Evolutionary conservation across 2,329 filamentous ascomycete species (phyloP), one percentile per base, ranked within the genome.

Genomic region (Colletotrichum sp.): DNA sequence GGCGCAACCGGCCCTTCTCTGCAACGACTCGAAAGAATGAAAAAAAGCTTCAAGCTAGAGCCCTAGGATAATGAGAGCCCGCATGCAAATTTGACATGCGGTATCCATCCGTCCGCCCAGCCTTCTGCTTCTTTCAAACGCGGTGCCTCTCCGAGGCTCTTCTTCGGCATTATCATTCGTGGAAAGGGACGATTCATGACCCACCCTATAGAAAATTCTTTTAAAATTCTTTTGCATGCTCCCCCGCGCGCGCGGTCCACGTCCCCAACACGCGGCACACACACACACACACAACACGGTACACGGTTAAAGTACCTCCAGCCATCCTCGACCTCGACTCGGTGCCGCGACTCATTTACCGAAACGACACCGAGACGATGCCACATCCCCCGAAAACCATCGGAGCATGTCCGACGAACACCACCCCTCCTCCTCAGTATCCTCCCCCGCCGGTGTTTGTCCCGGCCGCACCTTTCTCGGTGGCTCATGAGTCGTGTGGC

Each of bases 401-500:
- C 68, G 68, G 68, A 63, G 24, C n/a, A 21, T 24, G 55, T 63
- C 55, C 68, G 68, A 70, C 28, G 34, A 49, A 52, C 68, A 13
- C 39, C 34, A 34, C 68, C 59, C 52, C 55, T n/a, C 28, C 30
- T n/a, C 24, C 64, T 26, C 18, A 7, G 1, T 13, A 12, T 59
- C 13, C 26, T 30, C 57, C 49, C 49, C n/a, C 24, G n/a, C 28
- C 66, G 68, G 57, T 52, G 57, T 52, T 70, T 63, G 15, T 52
- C 36, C 52, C 55, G 57, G 34, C 36, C 15, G 36, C 52, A 18
- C 24, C 21, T 15, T 16, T 12, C 13, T 63, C 34, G 34, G 55
- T 70, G 36, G 57, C 57, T 63, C 68, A 55, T 34, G 57, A 91
- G 57, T 70, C 57, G 68, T 70, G 68, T 52, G 44, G 65, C 65